Base-by-base conservation (phyloP, 306 rosid species). In the Prunus mume region DNA sequence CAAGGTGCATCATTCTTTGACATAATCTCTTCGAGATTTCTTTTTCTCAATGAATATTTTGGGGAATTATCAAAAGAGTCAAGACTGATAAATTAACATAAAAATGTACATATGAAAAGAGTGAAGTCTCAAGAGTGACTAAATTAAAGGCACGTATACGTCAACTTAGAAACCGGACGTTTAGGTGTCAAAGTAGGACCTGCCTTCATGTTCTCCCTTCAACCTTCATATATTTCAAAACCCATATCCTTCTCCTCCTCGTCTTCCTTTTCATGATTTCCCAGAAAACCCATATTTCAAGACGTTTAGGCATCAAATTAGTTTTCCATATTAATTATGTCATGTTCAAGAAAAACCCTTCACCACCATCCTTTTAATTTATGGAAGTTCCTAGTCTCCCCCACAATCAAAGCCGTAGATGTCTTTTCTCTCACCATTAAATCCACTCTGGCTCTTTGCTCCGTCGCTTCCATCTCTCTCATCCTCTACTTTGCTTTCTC, bases 401-500 rank as follows among this genome's bases (percentile, higher is more conserved):
- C 83, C 34, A 65, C 41, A 28, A 77, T 77, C 68, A 83, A 74
- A 80, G 56, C 75, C 17, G n/a, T 10, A 1, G 67, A 85, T 25
- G 43, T 56, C 14, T 25, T 78, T 22, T 69, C 70, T 22, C 64
- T 80, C 24, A 73, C 81, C 70, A 69, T 82, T 77, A 84, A 84
- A 82, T 32, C 69, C 1, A 82, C 75, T 65, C 61, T 85, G 1
- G 57, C 66, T 1, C 15, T 87, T 43, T 85, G 71, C 61, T 69
- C 80, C 12, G 13, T 86, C 43, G 15, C 27, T 10, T 57, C 30
- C 30, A 10, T 57, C 63, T 57, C 63, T 24, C 7, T 57, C 63
- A 38, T 90, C 76, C 50, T 85, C 79, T 79, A 56, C 83, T 70
- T 78, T 6, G 65, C 85, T 3, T 65, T 82, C 79, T 30, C 73